A percentile compares a stretch with the other conserved stretches of the same genome.
Conservation (phyloP, 306 rosid species). For the Prunus campanulata region DNA sequence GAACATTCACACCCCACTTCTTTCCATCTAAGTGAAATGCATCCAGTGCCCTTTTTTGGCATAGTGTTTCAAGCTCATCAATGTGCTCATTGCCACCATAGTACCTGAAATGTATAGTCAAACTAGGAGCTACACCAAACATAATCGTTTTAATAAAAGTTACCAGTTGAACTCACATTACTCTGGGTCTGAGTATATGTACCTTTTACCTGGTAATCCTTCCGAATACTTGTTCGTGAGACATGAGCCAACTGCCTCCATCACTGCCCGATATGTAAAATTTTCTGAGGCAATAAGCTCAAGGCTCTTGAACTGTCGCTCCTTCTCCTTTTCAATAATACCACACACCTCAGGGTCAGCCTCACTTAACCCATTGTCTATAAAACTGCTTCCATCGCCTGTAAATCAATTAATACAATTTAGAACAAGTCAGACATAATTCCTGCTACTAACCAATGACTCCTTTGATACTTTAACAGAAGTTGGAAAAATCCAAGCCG, state of each 20-base stretch:
- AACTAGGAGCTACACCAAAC: background rate
- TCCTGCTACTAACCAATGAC: slow-evolving; percentile 5
- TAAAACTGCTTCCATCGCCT: slow-evolving; percentile 55
- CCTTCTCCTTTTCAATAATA: slow-evolving; percentile 73
- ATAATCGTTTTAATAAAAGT: background rate
- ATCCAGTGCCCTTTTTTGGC: slow-evolving; percentile 86
- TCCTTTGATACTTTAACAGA: background rate
- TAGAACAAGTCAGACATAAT: slow-evolving; percentile 11
- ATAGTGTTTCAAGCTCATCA: slow-evolving; percentile 84
- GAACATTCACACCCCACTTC: slow-evolving; percentile 97
- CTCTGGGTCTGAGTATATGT: slow-evolving; percentile 7
- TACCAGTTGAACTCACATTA: background rate
- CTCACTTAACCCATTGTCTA: slow-evolving; percentile 69
- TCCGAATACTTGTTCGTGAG: slow-evolving; percentile 95
- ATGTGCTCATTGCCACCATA: slow-evolving; percentile 95
- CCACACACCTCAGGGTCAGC: slow-evolving; percentile 76
- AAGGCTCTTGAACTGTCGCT: slow-evolving; percentile 79
- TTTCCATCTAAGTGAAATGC: slow-evolving; percentile 72
- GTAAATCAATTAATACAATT: slow-evolving; percentile 11
- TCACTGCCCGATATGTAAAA: slow-evolving; percentile 88
- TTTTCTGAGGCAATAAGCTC: slow-evolving; percentile 99
- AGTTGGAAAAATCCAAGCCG: background rate
- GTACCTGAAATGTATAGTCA: slow-evolving; percentile 48
- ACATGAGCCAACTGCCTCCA: slow-evolving; percentile 99
- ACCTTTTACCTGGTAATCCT: slow-evolving; percentile 98